Conservation (phyloP, 2,329 filamentous ascomycete species). For the Plectosphaerella cucumerina region DNA sequence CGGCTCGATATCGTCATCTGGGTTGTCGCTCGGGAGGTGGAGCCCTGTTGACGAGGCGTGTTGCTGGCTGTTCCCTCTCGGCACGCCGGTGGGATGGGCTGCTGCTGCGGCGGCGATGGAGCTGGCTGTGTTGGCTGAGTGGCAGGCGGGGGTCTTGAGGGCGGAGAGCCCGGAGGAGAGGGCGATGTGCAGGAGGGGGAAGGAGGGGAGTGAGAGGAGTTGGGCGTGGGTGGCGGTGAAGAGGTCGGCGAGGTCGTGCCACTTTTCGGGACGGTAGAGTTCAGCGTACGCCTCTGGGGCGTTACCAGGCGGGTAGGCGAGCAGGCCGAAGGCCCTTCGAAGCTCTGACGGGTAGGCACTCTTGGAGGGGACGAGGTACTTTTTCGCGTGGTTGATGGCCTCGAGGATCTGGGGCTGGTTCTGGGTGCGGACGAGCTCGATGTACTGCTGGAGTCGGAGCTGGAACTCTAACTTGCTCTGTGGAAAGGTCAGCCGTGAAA, state of each 20-base stretch:
- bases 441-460: slow-evolving; percentile 89
- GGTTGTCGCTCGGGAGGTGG: slow-evolving; percentile 15
- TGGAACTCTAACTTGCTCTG: slow-evolving; percentile 87
- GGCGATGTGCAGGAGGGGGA: slow-evolving; percentile 84
- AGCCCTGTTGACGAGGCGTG: neutral
- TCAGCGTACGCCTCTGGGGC: slow-evolving; percentile 42
- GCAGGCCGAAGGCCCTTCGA: slow-evolving; percentile 69
- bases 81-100: too few species aligned
- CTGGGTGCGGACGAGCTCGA: slow-evolving; percentile 75
- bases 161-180: slow-evolving; percentile 88
- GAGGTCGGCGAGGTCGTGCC: slow-evolving; percentile 69
- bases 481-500: slow-evolving; percentile 3
- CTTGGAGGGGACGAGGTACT: slow-evolving; percentile 69
- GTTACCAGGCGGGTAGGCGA: slow-evolving; percentile 67
- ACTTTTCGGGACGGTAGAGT: slow-evolving; percentile 71
- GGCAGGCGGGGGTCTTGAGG: slow-evolving; percentile 92
- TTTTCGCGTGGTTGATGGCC: slow-evolving; percentile 77
- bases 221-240: slow-evolving; percentile 85
- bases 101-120: slow-evolving; percentile 9
- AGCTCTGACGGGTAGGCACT: slow-evolving; percentile 67
- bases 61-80: too few species aligned
- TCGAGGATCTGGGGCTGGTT: slow-evolving; percentile 64
- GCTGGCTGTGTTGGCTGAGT: slow-evolving; percentile 56
- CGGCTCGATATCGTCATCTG: slow-evolving; percentile 16
- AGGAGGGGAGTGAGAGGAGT: slow-evolving; percentile 75